Evolutionary conservation across 2,329 filamentous ascomycete genomes (phyloP).

Genomic region (Graphilbum ipis-grandicollis): DNA sequence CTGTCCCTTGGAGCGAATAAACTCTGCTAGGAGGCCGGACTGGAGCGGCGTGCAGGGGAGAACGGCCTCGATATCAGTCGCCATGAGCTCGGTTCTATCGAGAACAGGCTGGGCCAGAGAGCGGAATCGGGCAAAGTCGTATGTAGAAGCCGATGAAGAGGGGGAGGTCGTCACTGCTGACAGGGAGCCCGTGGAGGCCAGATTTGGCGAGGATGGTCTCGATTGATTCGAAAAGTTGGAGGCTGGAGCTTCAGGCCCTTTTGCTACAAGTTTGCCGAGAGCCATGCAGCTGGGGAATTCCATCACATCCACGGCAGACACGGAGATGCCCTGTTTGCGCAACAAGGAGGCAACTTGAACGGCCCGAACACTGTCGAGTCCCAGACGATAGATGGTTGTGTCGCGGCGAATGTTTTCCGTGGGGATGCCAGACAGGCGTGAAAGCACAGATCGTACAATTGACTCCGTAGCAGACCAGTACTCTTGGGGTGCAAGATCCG

Average conservation of each 20-base stretch:
- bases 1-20: slow-evolving; percentile 44
- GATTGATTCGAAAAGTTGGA: neutral
- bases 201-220: neutral
- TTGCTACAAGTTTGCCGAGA: slow-evolving; percentile 2
- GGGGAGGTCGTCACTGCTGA: neutral
- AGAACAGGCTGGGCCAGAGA: slow-evolving; percentile 14
- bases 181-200: neutral
- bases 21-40: slow-evolving; percentile 62
- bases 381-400: slow-evolving; percentile 73
- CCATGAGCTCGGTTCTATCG: slow-evolving; percentile 1
- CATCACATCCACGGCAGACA: slow-evolving; percentile 60
- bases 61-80: slow-evolving; percentile 31
- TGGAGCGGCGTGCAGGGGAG: slow-evolving; percentile 70
- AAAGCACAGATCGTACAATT: slow-evolving; percentile 36
- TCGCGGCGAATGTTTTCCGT: slow-evolving; percentile 31
- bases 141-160: slow-evolving; percentile 5
- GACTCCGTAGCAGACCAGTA: slow-evolving; percentile 34
- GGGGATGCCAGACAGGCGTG: slow-evolving; percentile 36
- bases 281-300: slow-evolving; percentile 32
- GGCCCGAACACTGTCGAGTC: slow-evolving; percentile 79
- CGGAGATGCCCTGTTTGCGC: slow-evolving; percentile 34
- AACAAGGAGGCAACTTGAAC: slow-evolving; percentile 58
- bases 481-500: slow-evolving; percentile 3
- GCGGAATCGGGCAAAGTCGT: slow-evolving; percentile 23
- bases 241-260: neutral